Base-by-base conservation (phyloP, 768 basidiomycete species). In the Boletus vermiculosoides region DNA sequence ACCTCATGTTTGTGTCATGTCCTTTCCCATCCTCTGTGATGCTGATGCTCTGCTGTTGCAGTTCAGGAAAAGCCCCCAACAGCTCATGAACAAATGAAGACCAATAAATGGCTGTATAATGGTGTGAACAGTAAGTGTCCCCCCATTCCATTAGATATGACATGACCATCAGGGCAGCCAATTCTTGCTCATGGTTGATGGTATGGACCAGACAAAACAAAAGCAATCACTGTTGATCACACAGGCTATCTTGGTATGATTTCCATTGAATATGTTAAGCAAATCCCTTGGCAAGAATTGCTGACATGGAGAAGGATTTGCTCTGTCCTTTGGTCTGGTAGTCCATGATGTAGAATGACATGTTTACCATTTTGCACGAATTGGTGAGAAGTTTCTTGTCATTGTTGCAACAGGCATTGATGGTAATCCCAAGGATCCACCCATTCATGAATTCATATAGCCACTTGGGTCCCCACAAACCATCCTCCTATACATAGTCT, bases 141-240 rank as follows among this genome's bases (percentile, higher is more conserved):
- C 75, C 76, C 76, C 75, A 79, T 3, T 74, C 76, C 78, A 80
- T 78, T 0, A 81, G 60, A 45, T 78, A 78, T 0, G 67, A 66
- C 0, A 78, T 69, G 0, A 79, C 73, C 71, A 76, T 72, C 1
- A 75, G 74, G 0, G 62, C 76, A 0, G 70, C 56, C 0, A 77
- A 40, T 42, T 80, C 79, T 53, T 78, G 76, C 46, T 78, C 70
- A 0, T 58, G 40, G 45, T 74, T 79, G 0, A 78, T 55, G 0
- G 68, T 57, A 59, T 78, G 55, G 1, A 70, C 59, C 0, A 75
- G 41, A 0, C 69, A 59, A 36, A 74, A 75, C 0, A 80, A 33
- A 1, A 79, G 55, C 1, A 74, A 22, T 0, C 63, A 49, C 6
- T 77, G 71, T 1, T 52, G 28, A 11, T 76, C 64, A 55, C 10